Conservation (phyloP, 1,284 basidiomycete species). For the Austropuccinia psidii region DNA sequence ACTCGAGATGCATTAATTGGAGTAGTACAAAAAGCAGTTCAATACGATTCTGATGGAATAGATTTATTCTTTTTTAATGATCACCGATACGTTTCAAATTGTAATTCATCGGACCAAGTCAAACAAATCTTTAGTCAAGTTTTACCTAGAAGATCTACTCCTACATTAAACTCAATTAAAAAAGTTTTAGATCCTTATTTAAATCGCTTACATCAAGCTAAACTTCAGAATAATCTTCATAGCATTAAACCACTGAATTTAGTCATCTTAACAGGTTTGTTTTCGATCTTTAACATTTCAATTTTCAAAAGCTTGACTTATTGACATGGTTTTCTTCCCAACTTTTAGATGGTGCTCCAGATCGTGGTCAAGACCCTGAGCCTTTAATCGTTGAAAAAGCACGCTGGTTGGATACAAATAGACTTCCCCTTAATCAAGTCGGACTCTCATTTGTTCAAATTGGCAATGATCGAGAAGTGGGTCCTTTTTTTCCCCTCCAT, state of each 20-base stretch:
- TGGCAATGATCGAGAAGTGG: conserved; percentile 37
- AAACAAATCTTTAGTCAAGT: conserved; percentile 38
- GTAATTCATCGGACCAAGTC: conserved; percentile 36
- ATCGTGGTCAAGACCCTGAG: conserved; percentile 32
- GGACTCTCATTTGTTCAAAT: conserved; percentile 40
- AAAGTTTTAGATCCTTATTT: conserved; percentile 40
- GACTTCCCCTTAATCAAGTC: conserved; percentile 24
- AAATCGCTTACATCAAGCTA: conserved; percentile 33
- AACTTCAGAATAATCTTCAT: conserved; percentile 22
- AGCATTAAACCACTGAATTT: conserved; percentile 40
- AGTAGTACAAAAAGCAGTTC: conserved; percentile 38
- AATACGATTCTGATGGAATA: conserved; percentile 40
- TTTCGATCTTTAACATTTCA: neutral
- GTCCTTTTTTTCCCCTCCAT: too few relatives aligned
- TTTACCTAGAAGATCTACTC: conserved; percentile 39
- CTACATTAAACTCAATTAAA: conserved; percentile 38
- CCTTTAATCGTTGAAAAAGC: conserved; percentile 28
- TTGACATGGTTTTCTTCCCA: neutral
- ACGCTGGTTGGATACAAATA: neutral
- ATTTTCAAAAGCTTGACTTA: neutral
- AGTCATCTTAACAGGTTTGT: conserved; percentile 38
- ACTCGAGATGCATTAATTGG: conserved; percentile 39
- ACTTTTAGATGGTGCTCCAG: conserved; percentile 22
- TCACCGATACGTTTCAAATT: conserved; percentile 23
- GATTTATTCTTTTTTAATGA: conserved; percentile 41